phyloP scores from a whole-genome alignment of 345 rosid genomes.

The Excoecaria cochinchinensis region DNA sequence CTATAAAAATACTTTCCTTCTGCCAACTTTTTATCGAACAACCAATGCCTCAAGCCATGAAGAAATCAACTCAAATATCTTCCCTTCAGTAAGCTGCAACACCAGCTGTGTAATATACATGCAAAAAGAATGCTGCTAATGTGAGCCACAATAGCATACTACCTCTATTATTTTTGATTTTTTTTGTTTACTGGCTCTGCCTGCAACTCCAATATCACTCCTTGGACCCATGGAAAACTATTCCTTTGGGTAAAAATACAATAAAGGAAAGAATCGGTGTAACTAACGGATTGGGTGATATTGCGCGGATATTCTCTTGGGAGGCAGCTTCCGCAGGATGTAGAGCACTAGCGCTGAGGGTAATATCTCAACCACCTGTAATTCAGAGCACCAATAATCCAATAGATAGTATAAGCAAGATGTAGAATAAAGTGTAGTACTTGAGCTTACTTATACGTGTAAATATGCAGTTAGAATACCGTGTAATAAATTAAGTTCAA shows the following conservation, averaged over 20 bases:
- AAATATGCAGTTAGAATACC: constrained; percentile 39
- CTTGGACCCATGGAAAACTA: constrained; percentile 18
- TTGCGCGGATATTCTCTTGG: constrained; percentile 87
- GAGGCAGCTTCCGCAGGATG: constrained; percentile 90
- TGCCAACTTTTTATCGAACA: constrained; percentile 1
- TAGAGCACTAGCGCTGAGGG: constrained; percentile 93
- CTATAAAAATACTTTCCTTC: background rate
- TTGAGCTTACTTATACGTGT: background rate
- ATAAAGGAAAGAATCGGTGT: background rate
- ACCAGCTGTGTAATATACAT: constrained; percentile 16
- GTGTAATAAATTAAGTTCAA: constrained; percentile 87
- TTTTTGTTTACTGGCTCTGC: constrained; percentile 25
- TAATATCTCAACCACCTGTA: constrained; percentile 88
- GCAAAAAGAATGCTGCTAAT: constrained; percentile 26
- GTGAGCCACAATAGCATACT: constrained; percentile 31
- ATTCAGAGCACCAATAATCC: constrained; percentile 18
- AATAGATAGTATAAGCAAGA: constrained; percentile 2
- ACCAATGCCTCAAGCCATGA: constrained; percentile 19
- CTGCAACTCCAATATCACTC: constrained; percentile 9
- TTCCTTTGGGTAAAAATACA: constrained; percentile 16
- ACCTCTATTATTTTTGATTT: constrained; percentile 10
- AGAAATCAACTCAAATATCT: constrained; percentile 12
- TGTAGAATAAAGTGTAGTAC: background rate
- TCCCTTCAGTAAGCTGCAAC: constrained; percentile 24
- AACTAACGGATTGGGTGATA: constrained; percentile 82